These are phyloP conservation scores for Candida ortonii DNA, from an alignment of 805 yeast genomes.

Conservation along the genomic window DNA sequence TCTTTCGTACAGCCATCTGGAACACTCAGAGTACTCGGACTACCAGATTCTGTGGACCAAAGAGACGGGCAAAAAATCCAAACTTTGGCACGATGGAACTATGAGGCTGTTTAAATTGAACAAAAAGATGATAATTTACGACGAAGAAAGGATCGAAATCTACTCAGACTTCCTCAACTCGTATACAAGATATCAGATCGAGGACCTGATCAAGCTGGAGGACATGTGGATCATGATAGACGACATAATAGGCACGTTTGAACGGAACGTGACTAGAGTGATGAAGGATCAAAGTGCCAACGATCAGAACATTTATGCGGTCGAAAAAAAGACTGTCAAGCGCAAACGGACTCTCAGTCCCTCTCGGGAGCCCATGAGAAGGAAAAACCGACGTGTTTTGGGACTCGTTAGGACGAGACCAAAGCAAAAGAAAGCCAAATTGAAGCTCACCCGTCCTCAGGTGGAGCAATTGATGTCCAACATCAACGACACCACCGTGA, in stretches of 20 bases:
- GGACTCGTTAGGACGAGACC: constrained; percentile 16
- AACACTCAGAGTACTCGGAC: constrained; percentile 43
- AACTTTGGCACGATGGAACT: constrained; percentile 52
- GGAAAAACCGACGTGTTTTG: constrained; percentile 12
- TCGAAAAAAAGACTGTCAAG: constrained; percentile 1
- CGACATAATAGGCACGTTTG: constrained; percentile 33
- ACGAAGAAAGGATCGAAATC: constrained; percentile 31
- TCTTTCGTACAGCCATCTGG: constrained; percentile 19
- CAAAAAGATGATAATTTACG: constrained; percentile 43
- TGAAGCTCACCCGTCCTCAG: too few species aligned
- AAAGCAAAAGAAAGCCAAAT: too few species aligned
- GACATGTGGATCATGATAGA: constrained; percentile 26
- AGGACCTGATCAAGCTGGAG: constrained; percentile 25
- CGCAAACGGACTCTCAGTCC: constrained; percentile 3
- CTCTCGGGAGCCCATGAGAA: constrained; percentile 3
- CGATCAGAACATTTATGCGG: constrained; percentile 15
- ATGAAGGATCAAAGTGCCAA: constrained; percentile 15
- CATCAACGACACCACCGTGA: constrained; percentile 2
- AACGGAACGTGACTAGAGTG: constrained; percentile 36
- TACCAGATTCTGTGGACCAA: constrained; percentile 45
- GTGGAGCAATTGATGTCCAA: too few species aligned
- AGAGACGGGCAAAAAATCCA: constrained; percentile 43
- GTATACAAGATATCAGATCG: constrained; percentile 36
- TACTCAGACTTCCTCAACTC: constrained; percentile 23
- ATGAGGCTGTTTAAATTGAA: constrained; percentile 46